These are phyloP conservation scores for Tolypocladium guangdongense DNA, from an alignment of 2,329 filamentous ascomycete genomes.

Conservation along the genomic window DNA sequence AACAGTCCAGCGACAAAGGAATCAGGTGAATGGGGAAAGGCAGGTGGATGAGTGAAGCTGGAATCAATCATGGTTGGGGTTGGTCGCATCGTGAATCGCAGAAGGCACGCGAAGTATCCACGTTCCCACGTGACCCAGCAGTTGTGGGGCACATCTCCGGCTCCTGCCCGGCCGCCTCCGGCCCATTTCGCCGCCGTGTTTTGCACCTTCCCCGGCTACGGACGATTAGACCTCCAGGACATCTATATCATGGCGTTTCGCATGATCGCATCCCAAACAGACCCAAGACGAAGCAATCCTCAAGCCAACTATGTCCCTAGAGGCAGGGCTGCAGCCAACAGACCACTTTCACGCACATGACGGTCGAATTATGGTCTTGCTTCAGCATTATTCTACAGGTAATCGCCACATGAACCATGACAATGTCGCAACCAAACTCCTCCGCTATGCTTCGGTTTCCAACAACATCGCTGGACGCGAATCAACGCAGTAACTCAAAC, in stretches of 20 bases:
- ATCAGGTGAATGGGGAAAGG: background rate
- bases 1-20: background rate
- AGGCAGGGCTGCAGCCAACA: background rate
- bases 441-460: background rate
- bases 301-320: background rate
- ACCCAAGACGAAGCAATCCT: background rate
- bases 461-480: background rate
- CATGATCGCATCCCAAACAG: background rate
- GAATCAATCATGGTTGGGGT: background rate
- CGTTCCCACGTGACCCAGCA: slow-evolving; percentile 4
- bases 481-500: background rate
- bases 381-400: background rate
- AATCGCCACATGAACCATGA: background rate
- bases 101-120: slow-evolving; percentile 2
- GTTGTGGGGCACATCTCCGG: background rate
- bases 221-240: background rate
- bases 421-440: background rate
- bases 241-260: background rate
- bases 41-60: background rate
- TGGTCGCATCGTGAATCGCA: background rate
- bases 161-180: background rate
- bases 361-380: background rate
- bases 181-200: background rate
- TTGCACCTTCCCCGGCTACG: background rate
- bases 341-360: background rate